These are phyloP conservation scores for Tulasnella sp. DNA, from an alignment of 768 basidiomycete species.

Conservation along the genomic window DNA sequence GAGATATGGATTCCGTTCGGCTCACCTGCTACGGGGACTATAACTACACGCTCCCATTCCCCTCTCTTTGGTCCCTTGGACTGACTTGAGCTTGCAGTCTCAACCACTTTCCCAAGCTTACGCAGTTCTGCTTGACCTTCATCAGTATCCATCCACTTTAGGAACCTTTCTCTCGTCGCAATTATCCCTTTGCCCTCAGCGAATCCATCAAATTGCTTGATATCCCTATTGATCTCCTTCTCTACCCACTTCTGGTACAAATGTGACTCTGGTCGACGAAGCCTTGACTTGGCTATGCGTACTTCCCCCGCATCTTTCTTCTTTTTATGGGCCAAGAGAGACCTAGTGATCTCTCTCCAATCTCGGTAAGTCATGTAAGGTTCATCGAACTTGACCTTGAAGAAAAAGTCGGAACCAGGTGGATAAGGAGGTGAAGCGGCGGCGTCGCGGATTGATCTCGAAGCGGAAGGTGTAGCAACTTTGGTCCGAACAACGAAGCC, in stretches of 20 bases:
- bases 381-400: slow-evolving; percentile 98
- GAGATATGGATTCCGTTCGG: not conserved
- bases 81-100: slow-evolving; percentile 26
- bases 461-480: slow-evolving; percentile 26
- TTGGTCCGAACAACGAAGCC: slow-evolving; percentile 86
- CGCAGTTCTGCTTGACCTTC: slow-evolving; percentile 31
- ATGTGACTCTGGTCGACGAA: slow-evolving; percentile 64
- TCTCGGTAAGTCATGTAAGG: slow-evolving; percentile 98
- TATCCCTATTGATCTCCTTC: slow-evolving; percentile 53
- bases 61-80: not conserved
- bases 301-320: slow-evolving; percentile 19
- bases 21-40: slow-evolving; percentile 59
- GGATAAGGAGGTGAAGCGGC: slow-evolving; percentile 41
- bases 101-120: slow-evolving; percentile 16
- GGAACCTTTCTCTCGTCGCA: slow-evolving; percentile 61
- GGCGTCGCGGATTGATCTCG: not conserved
- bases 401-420: slow-evolving; percentile 82
- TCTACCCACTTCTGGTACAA: slow-evolving; percentile 77
- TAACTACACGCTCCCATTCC: slow-evolving; percentile 49
- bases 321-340: slow-evolving; percentile 34
- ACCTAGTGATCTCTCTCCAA: slow-evolving; percentile 88
- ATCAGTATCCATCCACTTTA: slow-evolving; percentile 47
- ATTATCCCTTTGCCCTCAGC: slow-evolving; percentile 74
- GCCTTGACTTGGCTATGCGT: slow-evolving; percentile 47
- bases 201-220: slow-evolving; percentile 46